phyloP scores from a whole-genome alignment of 371 early-diverging fungal genomes.

The Mucor lusitanicus region DNA sequence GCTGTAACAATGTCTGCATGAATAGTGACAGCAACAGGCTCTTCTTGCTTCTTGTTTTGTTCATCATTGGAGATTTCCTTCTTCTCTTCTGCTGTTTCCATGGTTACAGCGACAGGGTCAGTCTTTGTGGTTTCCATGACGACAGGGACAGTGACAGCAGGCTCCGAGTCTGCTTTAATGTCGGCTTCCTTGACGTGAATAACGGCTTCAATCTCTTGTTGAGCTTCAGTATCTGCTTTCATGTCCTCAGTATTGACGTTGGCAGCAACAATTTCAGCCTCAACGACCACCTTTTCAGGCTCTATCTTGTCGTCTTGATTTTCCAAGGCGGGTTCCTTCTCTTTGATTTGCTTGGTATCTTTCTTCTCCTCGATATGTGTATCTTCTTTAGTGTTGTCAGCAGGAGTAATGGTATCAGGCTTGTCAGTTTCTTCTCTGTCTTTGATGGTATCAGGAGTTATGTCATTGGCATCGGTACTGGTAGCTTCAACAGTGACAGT shows the following conservation, averaged over 20 bases:
- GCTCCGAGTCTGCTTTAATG: background rate
- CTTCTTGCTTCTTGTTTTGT: too few species aligned
- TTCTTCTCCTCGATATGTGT: background rate
- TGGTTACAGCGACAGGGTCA: background rate
- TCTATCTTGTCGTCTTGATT: background rate
- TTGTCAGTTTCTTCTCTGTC: background rate
- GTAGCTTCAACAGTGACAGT: background rate
- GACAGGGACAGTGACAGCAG: background rate
- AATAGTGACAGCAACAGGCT: background rate
- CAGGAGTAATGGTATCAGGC: background rate
- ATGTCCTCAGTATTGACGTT: background rate
- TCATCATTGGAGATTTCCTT: too few species aligned
- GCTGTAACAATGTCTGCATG: background rate
- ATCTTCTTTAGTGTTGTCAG: background rate
- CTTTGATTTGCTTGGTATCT: background rate
- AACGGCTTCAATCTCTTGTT: background rate
- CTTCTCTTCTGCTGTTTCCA: too few species aligned
- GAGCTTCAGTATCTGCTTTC: background rate
- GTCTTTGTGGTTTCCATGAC: background rate
- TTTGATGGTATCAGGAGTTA: background rate
- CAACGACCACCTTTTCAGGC: background rate
- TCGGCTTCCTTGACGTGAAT: background rate
- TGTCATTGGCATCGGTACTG: background rate
- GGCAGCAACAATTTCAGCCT: background rate
- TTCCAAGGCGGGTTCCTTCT: background rate